phyloP scores from a whole-genome alignment of 176 grass and related monocot species.

The Calamus simplicifolius region DNA sequence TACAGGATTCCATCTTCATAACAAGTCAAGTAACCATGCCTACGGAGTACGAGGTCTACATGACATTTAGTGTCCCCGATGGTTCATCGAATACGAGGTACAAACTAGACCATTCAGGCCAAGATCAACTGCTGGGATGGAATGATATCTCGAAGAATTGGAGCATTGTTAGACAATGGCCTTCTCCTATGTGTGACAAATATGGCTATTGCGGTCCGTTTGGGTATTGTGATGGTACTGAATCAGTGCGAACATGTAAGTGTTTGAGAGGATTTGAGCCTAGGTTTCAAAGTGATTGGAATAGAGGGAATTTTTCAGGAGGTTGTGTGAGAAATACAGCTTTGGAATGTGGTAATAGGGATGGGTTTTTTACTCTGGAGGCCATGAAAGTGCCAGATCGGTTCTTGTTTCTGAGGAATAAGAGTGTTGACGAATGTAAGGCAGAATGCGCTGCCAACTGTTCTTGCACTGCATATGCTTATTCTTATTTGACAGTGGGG shows the following conservation, averaged over 20 bases:
- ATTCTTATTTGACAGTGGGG: too few species aligned
- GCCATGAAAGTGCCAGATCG: constrained; percentile 26
- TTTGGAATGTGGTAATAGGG: constrained; percentile 1
- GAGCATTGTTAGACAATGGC: too few species aligned
- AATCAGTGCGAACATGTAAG: constrained; percentile 21
- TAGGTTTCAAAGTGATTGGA: neutral
- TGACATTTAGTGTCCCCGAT: constrained; percentile 14
- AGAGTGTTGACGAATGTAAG: neutral
- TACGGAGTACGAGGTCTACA: neutral
- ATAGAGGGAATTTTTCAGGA: neutral
- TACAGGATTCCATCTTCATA: neutral
- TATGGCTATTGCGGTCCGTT: constrained; percentile 33
- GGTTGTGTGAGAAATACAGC: constrained; percentile 26
- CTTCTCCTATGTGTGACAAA: too few species aligned
- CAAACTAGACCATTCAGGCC: constrained; percentile 25
- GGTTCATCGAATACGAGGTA: constrained; percentile 6
- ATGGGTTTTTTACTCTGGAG: constrained; percentile 4
- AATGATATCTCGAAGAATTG: neutral
- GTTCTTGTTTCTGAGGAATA: constrained; percentile 21
- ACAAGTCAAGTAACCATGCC: neutral
- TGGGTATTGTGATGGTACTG: constrained; percentile 29
- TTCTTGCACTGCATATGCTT: too few species aligned
- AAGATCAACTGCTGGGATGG: constrained; percentile 3
- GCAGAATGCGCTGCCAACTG: too few species aligned
- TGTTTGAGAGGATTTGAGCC: constrained; percentile 50